Conservation (phyloP, 1,139 yeast species). For the Yamadazyma sp. region DNA sequence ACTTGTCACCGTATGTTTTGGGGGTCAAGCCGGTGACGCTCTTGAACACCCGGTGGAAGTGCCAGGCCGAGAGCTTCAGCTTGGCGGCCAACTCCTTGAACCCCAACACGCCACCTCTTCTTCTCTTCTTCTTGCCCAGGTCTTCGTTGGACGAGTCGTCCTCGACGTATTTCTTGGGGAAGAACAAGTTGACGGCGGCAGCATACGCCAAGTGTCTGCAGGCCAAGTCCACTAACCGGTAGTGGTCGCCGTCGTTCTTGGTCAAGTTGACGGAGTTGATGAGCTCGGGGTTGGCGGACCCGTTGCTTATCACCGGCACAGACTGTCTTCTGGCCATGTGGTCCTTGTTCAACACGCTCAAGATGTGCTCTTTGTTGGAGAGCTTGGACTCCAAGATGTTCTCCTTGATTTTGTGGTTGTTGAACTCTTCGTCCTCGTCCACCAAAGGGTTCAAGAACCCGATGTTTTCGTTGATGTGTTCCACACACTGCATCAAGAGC, state of each 20-base stretch:
- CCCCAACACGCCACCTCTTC: conserved; percentile 87
- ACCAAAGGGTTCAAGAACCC: conserved; percentile 56
- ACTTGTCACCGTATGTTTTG: conserved; percentile 83
- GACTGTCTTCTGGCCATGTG: conserved; percentile 21
- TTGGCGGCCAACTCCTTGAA: conserved; percentile 86
- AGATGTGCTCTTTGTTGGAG: conserved; percentile 27
- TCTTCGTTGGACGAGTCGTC: conserved; percentile 9
- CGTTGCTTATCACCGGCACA: conserved; percentile 25
- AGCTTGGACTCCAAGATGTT: conserved; percentile 35
- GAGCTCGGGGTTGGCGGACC: conserved; percentile 15
- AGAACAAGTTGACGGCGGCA: conserved; percentile 57
- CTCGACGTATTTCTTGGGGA: conserved; percentile 16
- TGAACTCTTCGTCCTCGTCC: conserved; percentile 47
- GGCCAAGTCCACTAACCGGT: conserved; percentile 72
- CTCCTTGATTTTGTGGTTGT: conserved; percentile 39
- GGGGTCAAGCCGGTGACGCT: conserved; percentile 85
- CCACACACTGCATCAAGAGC: conserved; percentile 59
- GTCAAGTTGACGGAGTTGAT: conserved; percentile 28
- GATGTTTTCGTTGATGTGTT: conserved; percentile 53
- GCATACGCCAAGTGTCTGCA: conserved; percentile 84
- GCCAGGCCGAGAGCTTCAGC: conserved; percentile 89
- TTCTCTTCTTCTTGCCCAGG: conserved; percentile 47
- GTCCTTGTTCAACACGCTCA: conserved; percentile 23
- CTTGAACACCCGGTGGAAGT: conserved; percentile 85
- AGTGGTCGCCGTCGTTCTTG: conserved; percentile 66